Evolutionary conservation across 176 grass and related monocot species (phyloP).

Genomic region (Eleusine indica): DNA sequence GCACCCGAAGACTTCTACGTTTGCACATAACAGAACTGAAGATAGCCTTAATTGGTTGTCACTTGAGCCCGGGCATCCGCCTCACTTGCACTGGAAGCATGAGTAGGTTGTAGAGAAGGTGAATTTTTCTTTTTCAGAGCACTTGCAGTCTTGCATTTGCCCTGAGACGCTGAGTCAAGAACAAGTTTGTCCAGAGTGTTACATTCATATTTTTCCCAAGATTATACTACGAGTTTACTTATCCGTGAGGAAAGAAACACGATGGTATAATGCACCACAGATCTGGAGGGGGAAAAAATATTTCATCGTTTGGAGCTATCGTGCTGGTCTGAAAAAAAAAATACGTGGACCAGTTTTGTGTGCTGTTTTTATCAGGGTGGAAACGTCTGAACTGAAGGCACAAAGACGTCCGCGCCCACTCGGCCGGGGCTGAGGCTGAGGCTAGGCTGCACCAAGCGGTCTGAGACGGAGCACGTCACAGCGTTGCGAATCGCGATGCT

Average conservation of each 20-base stretch:
- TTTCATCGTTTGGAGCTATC: not conserved
- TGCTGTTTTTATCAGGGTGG: not conserved
- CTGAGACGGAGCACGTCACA: constrained; percentile 40
- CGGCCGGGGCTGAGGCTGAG: not conserved
- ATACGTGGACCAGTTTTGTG: constrained; percentile 8
- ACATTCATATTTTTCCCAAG: not conserved
- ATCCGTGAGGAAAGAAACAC: not conserved
- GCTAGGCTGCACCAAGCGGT: constrained; percentile 5
- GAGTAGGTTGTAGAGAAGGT: not conserved
- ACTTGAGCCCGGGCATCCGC: not conserved
- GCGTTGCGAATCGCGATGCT: not conserved
- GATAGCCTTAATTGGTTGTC: constrained; percentile 46
- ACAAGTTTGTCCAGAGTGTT: constrained; percentile 3
- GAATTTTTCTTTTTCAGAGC: not conserved
- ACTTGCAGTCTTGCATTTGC: too few relatives aligned
- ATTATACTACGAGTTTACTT: not conserved
- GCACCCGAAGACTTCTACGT: not conserved
- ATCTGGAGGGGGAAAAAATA: not conserved
- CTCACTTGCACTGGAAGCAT: not conserved
- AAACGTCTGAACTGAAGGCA: not conserved
- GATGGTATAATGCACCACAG: not conserved
- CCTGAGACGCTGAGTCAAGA: too few relatives aligned
- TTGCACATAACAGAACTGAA: constrained; percentile 44
- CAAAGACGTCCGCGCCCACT: not conserved
- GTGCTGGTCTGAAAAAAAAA: not conserved